Conservation (phyloP, 495 filamentous ascomycete genomes). For the Penicillium chermesinum region DNA sequence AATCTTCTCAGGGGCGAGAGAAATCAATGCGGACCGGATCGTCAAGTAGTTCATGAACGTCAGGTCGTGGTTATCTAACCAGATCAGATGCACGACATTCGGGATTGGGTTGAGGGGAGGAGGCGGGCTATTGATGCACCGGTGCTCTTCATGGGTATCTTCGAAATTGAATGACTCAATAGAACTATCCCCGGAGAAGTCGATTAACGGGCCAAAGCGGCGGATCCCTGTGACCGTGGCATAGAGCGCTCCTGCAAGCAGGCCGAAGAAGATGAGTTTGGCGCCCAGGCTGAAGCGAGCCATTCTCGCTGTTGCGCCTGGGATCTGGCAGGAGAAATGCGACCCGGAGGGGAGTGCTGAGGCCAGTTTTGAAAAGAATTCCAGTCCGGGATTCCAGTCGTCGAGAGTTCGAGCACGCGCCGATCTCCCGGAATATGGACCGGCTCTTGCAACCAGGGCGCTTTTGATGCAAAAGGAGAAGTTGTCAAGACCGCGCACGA, state of each 20-base stretch:
- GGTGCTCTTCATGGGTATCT: slow-evolving; percentile 1
- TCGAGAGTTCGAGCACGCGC: too few species aligned
- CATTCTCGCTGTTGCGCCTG: not conserved
- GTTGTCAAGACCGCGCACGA: not conserved
- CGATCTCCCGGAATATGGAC: too few species aligned
- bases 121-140: not conserved
- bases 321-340: too few species aligned
- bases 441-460: too few species aligned
- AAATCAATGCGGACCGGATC: slow-evolving; percentile 37
- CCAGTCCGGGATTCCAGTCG: too few species aligned
- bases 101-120: slow-evolving; percentile 31
- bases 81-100: slow-evolving; percentile 45
- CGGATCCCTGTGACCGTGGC: not conserved
- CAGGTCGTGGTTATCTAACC: slow-evolving; percentile 31
- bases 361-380: too few species aligned
- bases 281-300: not conserved
- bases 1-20: slow-evolving; percentile 35
- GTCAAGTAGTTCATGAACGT: slow-evolving; percentile 44
- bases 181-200: not conserved
- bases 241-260: not conserved
- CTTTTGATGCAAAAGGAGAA: not conserved
- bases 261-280: not conserved
- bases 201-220: not conserved
- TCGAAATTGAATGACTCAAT: slow-evolving; percentile 11
- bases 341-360: too few species aligned